Evolutionary conservation across 306 rosid species (phyloP).

Genomic region (Hippophae rhamnoides): DNA sequence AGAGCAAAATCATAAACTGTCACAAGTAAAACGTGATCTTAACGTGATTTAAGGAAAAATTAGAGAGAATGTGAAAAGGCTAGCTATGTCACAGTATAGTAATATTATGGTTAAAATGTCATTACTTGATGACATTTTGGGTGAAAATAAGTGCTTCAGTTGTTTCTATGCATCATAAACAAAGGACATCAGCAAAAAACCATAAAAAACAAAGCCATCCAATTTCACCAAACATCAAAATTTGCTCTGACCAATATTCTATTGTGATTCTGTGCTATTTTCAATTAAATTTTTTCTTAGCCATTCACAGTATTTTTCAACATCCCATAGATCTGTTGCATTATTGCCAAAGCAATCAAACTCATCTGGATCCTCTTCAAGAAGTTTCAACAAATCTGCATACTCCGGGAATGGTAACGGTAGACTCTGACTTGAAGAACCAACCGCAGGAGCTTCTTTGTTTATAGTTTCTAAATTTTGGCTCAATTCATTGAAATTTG

Average conservation of each 20-base stretch:
- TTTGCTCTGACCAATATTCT: not conserved
- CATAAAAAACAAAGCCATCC: not conserved
- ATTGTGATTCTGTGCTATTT: not conserved
- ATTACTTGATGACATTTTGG: too few relatives aligned
- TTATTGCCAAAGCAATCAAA: not conserved
- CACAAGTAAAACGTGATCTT: too few relatives aligned
- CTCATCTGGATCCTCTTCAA: slow-evolving; percentile 23
- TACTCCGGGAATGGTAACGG: slow-evolving; percentile 13
- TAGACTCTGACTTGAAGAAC: slow-evolving; percentile 17
- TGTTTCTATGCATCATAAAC: too few relatives aligned
- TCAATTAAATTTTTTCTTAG: not conserved
- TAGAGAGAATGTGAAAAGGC: too few relatives aligned
- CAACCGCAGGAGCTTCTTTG: slow-evolving; percentile 5
- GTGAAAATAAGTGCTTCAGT: too few relatives aligned
- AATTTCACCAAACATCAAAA: not conserved
- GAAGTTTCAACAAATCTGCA: slow-evolving; percentile 13
- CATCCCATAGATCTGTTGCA: slow-evolving; percentile 7
- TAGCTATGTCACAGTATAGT: too few relatives aligned
- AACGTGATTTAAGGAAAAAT: too few relatives aligned
- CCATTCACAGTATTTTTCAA: slow-evolving; percentile 11
- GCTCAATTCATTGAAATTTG: slow-evolving; percentile 8
- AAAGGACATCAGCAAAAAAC: too few relatives aligned
- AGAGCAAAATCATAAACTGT: too few relatives aligned
- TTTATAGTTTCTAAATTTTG: slow-evolving; percentile 12
- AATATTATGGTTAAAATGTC: too few relatives aligned